Evolutionary conservation across 2,329 filamentous ascomycete genomes (phyloP), one percentile per base, ranked within the genome.

Genomic region (Bretziella fagacearum): DNA sequence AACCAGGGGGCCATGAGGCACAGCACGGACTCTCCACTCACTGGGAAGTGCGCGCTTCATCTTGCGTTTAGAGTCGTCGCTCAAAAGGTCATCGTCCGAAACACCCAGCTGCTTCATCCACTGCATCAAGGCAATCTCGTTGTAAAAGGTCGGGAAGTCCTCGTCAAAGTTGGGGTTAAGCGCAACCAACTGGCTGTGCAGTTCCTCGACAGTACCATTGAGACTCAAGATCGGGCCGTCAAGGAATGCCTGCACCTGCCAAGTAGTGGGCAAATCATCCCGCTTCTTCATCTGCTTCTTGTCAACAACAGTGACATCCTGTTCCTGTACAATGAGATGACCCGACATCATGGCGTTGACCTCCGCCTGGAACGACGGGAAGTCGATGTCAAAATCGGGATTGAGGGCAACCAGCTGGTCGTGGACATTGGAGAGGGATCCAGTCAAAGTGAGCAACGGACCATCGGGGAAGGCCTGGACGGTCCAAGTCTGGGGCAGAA

Each of bases 121-220:
- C 25, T 43, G 26, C 10, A 43, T 11, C 26, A 43, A n/a, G 6
- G 40, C 40, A 18, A 46, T 46, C 15, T 46, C 44, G 11, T 46
- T 23, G 8, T 40, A 29, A n/a, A 46, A 46, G 17, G 15, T 7
- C 13, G 33, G 44, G 47, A 50, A 53, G 10, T 51, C 42, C 6
- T 37, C 13, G 4, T 53, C 48, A 44, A 46, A 54, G 47, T 54
- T 47, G 25, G 52, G 52, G 41, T 54, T 54, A 10, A 53, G 39
- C 33, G 50, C 35, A 11, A 49, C 20, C 11, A 53, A 46, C 41
- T 51, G 42, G 8, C 18, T 41, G 41, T 52, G 46, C 11, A 55
- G 44, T 27, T 55, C 39, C 46, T 55, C 26, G 22, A 54, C 33
- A 27, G 53, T 55, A 22, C 54, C 53, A 20, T 47, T 51, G n/a